Percentiles rank a stretch among this genome's conserved stretches.
These are phyloP conservation scores for Cercospora sesami DNA, from an alignment of 2,329 filamentous ascomycete species.

Conservation along the genomic window DNA sequence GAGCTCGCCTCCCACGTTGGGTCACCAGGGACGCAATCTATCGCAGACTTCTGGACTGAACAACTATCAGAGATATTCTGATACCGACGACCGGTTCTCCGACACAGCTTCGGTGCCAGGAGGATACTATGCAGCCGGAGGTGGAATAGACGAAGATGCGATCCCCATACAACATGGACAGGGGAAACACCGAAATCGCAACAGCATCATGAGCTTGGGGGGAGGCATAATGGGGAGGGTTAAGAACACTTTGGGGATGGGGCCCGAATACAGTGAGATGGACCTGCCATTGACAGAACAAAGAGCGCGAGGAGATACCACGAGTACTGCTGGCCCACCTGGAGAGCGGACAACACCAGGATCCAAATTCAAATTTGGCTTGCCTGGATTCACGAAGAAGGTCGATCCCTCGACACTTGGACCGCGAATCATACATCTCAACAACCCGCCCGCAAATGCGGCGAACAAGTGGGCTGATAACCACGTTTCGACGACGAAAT, in stretches of 20 bases:
- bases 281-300: slow-evolving; percentile 89
- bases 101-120: slow-evolving; percentile 48
- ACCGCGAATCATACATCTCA: slow-evolving; percentile 89
- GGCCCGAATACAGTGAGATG: slow-evolving; percentile 90
- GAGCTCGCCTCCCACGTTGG: slow-evolving; percentile 41
- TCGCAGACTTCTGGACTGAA: slow-evolving; percentile 78
- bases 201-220: slow-evolving; percentile 83
- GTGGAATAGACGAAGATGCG: slow-evolving; percentile 58
- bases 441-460: slow-evolving; percentile 91
- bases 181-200: slow-evolving; percentile 60
- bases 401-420: slow-evolving; percentile 85
- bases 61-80: slow-evolving; percentile 91
- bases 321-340: slow-evolving; percentile 23
- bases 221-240: slow-evolving; percentile 83
- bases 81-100: slow-evolving; percentile 79
- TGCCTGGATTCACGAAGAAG: slow-evolving; percentile 70
- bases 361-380: slow-evolving; percentile 86
- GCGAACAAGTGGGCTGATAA: slow-evolving; percentile 92
- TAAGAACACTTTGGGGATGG: slow-evolving; percentile 89
- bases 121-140: slow-evolving; percentile 72
- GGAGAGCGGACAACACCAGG: slow-evolving; percentile 60
- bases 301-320: slow-evolving; percentile 43
- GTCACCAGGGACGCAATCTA: slow-evolving; percentile 49
- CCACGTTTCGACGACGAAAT: slow-evolving; percentile 96
- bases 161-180: slow-evolving; percentile 55